Evolutionary conservation across 2,329 filamentous ascomycete species (phyloP), one percentile per base, ranked within the genome.

Genomic region (Calonectria honghensis): DNA sequence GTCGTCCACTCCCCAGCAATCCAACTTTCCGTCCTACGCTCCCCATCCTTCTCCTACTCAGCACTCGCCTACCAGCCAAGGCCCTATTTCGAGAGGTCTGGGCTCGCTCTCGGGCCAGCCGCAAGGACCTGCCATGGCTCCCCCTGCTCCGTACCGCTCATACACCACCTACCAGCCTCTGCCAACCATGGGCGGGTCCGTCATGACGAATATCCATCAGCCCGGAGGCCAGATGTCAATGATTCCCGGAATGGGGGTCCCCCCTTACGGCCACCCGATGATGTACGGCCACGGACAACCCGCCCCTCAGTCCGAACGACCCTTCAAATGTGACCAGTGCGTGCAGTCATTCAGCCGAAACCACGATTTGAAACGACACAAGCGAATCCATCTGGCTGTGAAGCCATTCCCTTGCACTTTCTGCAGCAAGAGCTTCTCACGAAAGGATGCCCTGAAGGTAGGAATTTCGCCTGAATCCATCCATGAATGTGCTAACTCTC

Each of bases 401-500:
- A 99, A 99, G 88, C 97, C 97, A 0, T 98, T 96, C 84, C 96
- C 96, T 0, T 99, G 97, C 84, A 91, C 89, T 9, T 94, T 94
- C 81, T 99, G 97, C 83, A 96, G 98, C 75, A 98, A 98, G 90
- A 97, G 95, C 83, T 99, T 99, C 82, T 98, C 96, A 4, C 91
- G 97, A 74, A 98, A 98, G 84, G 97, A 98, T 85, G 97, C 97
- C 13, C 88, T 99, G 37, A 98, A 98, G 94, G 97, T 98, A 87
- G 81, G 91, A 76, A 67, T 48, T 18, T 24, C 20, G 31, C 13
- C 51, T 6, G n/a, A 11, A 9, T 20, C 6, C 20, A 27, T 31
- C 20, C 18, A 35, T 14, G 35, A 41, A 48, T 41, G 13, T 69
- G 41, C 81, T 82, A 73, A 83, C 69, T 52, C 39, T 9, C 11